These are phyloP conservation scores for Crucihimalaya himalaica DNA, from an alignment of 345 rosid genomes.

Conservation along the genomic window DNA sequence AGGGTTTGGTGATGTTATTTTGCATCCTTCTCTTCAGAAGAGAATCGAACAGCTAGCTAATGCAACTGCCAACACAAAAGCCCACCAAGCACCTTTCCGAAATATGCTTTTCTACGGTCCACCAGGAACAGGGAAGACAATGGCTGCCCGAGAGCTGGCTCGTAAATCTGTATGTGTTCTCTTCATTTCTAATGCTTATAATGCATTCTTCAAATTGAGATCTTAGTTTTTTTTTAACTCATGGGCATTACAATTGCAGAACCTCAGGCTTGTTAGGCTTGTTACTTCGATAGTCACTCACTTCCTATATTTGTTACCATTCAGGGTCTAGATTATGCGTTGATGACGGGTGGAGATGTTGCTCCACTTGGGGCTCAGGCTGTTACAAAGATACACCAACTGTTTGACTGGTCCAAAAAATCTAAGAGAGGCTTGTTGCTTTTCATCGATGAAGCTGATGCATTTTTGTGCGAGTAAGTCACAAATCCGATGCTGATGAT, in stretches of 20 bases:
- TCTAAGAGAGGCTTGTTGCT: conserved; percentile 82
- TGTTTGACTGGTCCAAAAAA: conserved; percentile 96
- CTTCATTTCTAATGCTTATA: background rate
- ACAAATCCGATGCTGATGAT: background rate
- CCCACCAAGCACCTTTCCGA: conserved; percentile 92
- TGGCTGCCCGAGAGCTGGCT: conserved; percentile 97
- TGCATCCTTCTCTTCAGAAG: conserved; percentile 84
- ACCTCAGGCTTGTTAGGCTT: background rate
- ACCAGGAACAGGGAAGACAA: conserved; percentile 99
- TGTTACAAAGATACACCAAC: conserved; percentile 95
- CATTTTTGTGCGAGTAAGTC: conserved; percentile 98
- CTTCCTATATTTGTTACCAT: conserved; percentile 27
- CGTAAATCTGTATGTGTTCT: conserved; percentile 73
- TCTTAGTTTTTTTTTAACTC: conserved; percentile 10
- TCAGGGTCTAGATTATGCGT: conserved; percentile 97
- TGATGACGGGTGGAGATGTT: conserved; percentile 99
- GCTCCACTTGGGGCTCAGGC: conserved; percentile 98
- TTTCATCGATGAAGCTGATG: conserved; percentile 99
- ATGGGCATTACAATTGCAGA: background rate
- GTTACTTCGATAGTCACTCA: background rate
- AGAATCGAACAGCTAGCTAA: conserved; percentile 82
- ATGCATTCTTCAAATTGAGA: conserved; percentile 6
- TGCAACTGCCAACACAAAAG: conserved; percentile 96
- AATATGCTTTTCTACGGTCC: conserved; percentile 98
- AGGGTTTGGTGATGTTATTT: conserved; percentile 92